Base-by-base conservation (phyloP, 805 yeast species). In the Kurtzmaniella cleridarum region DNA sequence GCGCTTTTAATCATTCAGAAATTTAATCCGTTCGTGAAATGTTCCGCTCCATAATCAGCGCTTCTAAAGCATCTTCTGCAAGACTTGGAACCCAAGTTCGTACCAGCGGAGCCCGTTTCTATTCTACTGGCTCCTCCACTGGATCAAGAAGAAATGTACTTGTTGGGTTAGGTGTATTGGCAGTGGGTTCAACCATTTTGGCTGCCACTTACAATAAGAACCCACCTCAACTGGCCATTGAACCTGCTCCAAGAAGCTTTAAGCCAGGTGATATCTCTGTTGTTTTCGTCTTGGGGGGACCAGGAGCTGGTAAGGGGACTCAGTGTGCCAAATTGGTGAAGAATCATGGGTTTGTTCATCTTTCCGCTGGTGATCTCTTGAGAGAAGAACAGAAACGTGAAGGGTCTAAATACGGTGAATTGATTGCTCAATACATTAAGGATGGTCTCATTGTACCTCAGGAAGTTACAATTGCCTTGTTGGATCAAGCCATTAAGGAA, bases 241-340 rank as follows among this genome's bases (percentile, higher is more conserved):
- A 78, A 43, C 64, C 65, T 13, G 46, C 41, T 27, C 32, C 42
- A 9, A 18, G 20, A 11, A 18, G 17, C 33, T 85, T 85, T 56
- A 64, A 74, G 8, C 72, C 74, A 2, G 78, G 79, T 30, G 81
- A 86, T 40, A 79, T 85, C 23, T 78, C 85, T 20, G 95, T 91
- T 3, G 73, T 90, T 20, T 91, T 87, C 60, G 96, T 91, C 14
- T 76, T 91, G 26, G 98, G 98, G 32, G 98, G 98, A 3, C 98
- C 98, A 4, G 98, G 98, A 15, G 86, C 95, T 23, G 98, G 98
- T 32, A 93, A 93, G 59, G 98, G 98, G 41, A 91, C 98, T 1
- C 98, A 91, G 64, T 87, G 97, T 69, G 83, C 81, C 26, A 85
- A 79, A 55, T 72, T 91, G 41, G 97, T 91, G 32, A 64, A 74